Conservation (phyloP, 331 rosid species). For the Ulmus americana region DNA sequence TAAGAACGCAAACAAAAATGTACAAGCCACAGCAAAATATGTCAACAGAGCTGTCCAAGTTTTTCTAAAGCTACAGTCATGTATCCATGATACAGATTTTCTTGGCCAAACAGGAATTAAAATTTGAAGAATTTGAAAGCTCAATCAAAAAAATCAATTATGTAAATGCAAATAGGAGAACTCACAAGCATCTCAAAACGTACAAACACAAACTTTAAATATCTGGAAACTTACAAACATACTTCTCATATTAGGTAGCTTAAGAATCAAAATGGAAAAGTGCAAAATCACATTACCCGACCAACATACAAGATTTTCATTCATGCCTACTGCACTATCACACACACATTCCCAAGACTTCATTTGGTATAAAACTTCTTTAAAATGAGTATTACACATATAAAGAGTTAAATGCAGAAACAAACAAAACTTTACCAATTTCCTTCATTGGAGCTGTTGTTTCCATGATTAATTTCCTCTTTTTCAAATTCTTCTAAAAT, state of each 20-base stretch:
- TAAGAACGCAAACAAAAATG: constrained; percentile 2
- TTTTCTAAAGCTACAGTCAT: not conserved
- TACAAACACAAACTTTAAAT: too few species aligned
- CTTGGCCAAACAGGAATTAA: not conserved
- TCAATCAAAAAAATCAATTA: too few species aligned
- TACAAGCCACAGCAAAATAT: not conserved
- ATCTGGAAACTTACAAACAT: too few species aligned
- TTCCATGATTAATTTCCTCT: constrained; percentile 68
- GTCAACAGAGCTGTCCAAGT: too few species aligned
- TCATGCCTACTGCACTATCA: too few species aligned
- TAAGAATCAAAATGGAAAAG: too few species aligned
- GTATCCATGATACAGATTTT: not conserved
- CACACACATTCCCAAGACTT: too few species aligned
- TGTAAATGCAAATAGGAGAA: too few species aligned
- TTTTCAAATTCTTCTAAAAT: constrained; percentile 74
- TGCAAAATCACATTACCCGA: too few species aligned
- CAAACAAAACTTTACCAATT: constrained; percentile 42
- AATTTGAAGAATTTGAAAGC: too few species aligned
- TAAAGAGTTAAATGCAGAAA: not conserved
- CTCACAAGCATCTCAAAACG: not conserved
- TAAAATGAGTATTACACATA: not conserved
- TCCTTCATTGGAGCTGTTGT: constrained; percentile 38
- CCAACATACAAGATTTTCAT: too few species aligned
- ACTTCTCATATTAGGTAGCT: not conserved
- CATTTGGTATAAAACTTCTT: not conserved